A percentile compares a stretch with the other conserved stretches of the same genome.
These are phyloP conservation scores for Pelargonium fulgidum DNA, from an alignment of 441 rosid genomes.

Conservation along the genomic window DNA sequence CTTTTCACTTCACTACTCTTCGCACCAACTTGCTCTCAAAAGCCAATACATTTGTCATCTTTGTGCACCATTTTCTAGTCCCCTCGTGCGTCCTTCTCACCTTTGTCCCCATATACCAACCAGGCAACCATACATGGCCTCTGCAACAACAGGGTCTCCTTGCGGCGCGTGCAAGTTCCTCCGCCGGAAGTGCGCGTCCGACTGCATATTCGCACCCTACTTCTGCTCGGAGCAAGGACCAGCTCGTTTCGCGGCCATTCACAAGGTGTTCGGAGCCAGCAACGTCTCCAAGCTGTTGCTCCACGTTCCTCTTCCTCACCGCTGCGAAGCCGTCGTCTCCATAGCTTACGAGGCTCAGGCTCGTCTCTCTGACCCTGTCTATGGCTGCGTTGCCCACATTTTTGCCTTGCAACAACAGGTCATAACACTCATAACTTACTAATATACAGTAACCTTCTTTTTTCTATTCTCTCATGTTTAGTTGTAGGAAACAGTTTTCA, in stretches of 20 bases:
- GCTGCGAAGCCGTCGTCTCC: slow-evolving; percentile 80
- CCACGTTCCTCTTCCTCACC: slow-evolving; percentile 60
- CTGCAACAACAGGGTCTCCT: slow-evolving; percentile 22
- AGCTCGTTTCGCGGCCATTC: slow-evolving; percentile 78
- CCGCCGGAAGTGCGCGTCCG: slow-evolving; percentile 81
- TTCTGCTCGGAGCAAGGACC: slow-evolving; percentile 91
- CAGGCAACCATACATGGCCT: too few species aligned
- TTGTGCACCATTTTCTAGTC: too few species aligned
- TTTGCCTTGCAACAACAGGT: slow-evolving; percentile 97
- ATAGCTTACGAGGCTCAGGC: slow-evolving; percentile 95
- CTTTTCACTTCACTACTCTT: too few species aligned
- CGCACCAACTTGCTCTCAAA: too few species aligned
- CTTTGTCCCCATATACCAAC: too few species aligned
- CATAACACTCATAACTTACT: too few species aligned
- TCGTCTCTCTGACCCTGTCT: slow-evolving; percentile 72
- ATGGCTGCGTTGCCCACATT: slow-evolving; percentile 47
- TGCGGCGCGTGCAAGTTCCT: slow-evolving; percentile 98
- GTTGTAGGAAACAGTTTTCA: too few species aligned
- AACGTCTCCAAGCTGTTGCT: slow-evolving; percentile 81
- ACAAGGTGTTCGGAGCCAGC: slow-evolving; percentile 96
- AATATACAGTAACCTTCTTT: too few species aligned
- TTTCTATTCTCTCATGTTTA: too few species aligned
- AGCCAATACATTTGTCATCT: too few species aligned
- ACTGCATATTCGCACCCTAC: slow-evolving; percentile 94
- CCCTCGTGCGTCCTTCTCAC: too few species aligned